Base-by-base conservation (phyloP, 306 rosid genomes). In the Gillenia trifoliata region DNA sequence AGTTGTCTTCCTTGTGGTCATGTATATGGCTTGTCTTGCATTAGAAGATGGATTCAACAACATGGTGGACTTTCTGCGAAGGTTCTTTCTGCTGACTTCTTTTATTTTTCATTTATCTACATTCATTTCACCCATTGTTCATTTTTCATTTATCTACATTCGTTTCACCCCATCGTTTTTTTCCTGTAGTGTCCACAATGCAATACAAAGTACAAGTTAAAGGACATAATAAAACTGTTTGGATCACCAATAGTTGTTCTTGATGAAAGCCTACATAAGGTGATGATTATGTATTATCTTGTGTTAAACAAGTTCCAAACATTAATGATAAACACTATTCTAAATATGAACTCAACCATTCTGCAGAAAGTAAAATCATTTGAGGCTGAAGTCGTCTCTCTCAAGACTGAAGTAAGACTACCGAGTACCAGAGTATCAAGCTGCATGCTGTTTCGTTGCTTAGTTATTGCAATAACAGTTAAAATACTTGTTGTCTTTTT, bases 1-100 rank as follows among this genome's bases (percentile, higher is more conserved):
- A 72, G 76, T 17, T 72, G 76, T 72, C 76, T 57, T 55, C 76
- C 76, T 72, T 72, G 76, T 60, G 76, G 76, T n/a, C 76, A 72
- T 72, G 38, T 72, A 26, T 72, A 59, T 41, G 76, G 76, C 52
- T 23, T 38, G 67, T 72, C 76, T 72, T 72, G 76, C 76, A 57
- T 72, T 41, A 26, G 31, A 8, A 72, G 10, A 34, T 72, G 76
- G 76, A 57, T 59, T 72, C 76, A 40, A 9, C 50, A 25, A 20
- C 15, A 26, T 28, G 66, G 54, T 34, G 55, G 67, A 72, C 4
- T 16, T 23, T 25, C 25, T 60, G 55, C 76, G 26, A 72, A 72
- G 76, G 76, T 72, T n/a, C 8, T 72, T 36, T 34, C 45, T 34
- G 60, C 5, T 38, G 2, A 6, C 50, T 13, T 69, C 8, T 68